Base-by-base conservation (phyloP, 2,329 filamentous ascomycete species). In the Pseudogymnoascus pannorum region DNA sequence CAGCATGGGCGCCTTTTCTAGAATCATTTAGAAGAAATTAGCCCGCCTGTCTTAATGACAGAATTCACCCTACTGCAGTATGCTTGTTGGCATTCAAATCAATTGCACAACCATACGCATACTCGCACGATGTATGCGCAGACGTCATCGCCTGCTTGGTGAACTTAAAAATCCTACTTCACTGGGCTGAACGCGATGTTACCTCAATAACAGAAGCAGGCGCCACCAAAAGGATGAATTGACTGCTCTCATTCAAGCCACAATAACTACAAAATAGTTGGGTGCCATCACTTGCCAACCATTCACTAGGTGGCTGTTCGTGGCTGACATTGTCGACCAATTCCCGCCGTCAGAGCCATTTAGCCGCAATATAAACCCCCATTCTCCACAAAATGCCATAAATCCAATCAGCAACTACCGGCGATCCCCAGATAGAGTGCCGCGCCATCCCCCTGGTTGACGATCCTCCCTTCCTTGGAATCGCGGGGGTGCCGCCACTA, bases 341-440 rank as follows among this genome's bases (percentile, higher is more conserved):
- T 54, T 54, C 48, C 48, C n/a, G 48, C 48, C 24, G 26, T 31
- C 48, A 54, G 48, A 54, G 16, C 48, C 16, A 31, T 54, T 54
- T 54, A 54, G 24, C 48, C 24, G 24, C 48, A 54, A 54, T 12
- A 54, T 31, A 31, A 16, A n/a, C 9, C 44, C 40, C 48, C 26
- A 31, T 54, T 18, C 26, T 26, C 48, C 48, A 18, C 44, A 51
- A 51, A 51, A 24, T 51, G 44, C 44, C 44, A 54, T 31, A n/a
- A 54, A 54, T 54, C 48, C 48, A 54, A 54, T 54, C 48, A 54
- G 24, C 48, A 54, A 54, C 24, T 54, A 54, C 48, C 48, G 48
- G 18, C 48, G 48, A 54, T 54, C 48, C 24, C 48, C 26, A 54
- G 48, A 31, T 54, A 54, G 48, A 54, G 48, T 54, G 48, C 26